Conservation (phyloP, 164 flowering plant genomes). For the Stephania yunnanensis region DNA sequence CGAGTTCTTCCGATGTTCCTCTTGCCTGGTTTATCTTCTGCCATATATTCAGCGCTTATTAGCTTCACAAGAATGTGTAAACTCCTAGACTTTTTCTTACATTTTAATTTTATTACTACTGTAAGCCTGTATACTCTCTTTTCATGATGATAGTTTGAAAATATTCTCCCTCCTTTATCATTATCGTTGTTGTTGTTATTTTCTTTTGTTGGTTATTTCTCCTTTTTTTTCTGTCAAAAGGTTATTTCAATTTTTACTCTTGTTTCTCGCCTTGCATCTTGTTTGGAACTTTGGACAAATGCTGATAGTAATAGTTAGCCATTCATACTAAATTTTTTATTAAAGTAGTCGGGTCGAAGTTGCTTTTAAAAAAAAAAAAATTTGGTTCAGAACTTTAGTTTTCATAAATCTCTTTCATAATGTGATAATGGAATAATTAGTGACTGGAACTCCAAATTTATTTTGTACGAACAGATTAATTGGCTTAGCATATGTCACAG, state of each 20-base stretch:
- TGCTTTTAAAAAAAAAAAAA: no score
- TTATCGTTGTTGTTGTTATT: no score
- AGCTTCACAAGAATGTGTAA: constrained; percentile 65
- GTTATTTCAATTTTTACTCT: no score
- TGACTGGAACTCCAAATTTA: background rate
- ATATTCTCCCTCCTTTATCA: background rate
- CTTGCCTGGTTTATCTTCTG: constrained; percentile 53
- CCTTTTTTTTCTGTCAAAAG: no score
- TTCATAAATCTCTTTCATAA: background rate
- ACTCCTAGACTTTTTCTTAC: constrained; percentile 11
- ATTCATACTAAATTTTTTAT: no score
- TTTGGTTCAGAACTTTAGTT: background rate
- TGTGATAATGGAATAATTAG: background rate
- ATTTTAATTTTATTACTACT: background rate
- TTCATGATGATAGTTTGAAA: background rate
- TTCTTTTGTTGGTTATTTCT: no score
- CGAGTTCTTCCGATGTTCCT: constrained; percentile 83
- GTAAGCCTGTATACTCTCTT: background rate
- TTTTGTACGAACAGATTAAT: no score
- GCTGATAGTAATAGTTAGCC: no score
- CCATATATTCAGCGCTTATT: constrained; percentile 43
- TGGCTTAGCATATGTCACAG: no score
- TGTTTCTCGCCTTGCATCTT: background rate
- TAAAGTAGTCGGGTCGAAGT: no score
- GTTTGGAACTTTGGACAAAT: no score